Percentiles rank a stretch among this genome's conserved stretches.
These are phyloP conservation scores for Alternaria consortialis DNA, from an alignment of 2,329 filamentous ascomycete species.

Conservation along the genomic window DNA sequence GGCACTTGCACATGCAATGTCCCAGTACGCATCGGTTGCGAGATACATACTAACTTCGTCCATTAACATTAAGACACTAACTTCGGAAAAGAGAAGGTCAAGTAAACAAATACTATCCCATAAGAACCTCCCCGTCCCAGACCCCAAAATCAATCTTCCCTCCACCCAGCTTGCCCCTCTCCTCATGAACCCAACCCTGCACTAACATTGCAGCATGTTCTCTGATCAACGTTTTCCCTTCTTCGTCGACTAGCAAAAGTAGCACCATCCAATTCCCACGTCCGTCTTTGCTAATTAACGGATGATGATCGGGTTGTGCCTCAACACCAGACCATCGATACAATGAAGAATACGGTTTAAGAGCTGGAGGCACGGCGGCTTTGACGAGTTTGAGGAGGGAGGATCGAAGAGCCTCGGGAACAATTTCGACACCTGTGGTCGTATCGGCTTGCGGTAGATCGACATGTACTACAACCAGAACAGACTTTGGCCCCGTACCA, in stretches of 20 bases:
- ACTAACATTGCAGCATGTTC: slow-evolving; percentile 10
- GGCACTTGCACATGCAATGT: background rate
- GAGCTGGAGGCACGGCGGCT: background rate
- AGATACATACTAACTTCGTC: too few relatives aligned
- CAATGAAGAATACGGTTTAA: slow-evolving; percentile 6
- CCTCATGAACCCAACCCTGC: slow-evolving; percentile 5
- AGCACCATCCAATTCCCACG: slow-evolving; percentile 22
- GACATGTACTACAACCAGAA: background rate
- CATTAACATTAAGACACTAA: too few relatives aligned
- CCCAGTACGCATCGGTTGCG: too few relatives aligned
- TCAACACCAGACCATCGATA: slow-evolving; percentile 19
- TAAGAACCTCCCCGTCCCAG: slow-evolving; percentile 12
- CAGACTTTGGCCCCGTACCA: background rate
- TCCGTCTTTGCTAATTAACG: slow-evolving; percentile 14
- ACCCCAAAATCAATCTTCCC: background rate
- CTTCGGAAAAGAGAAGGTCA: background rate
- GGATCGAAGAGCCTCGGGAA: background rate
- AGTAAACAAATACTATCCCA: background rate
- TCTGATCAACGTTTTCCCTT: slow-evolving; percentile 1
- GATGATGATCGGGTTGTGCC: slow-evolving; percentile 29
- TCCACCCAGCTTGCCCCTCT: background rate
- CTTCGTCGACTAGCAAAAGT: slow-evolving; percentile 13
- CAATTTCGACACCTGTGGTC: background rate
- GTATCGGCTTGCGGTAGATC: background rate
- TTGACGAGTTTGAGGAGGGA: slow-evolving; percentile 1